Evolutionary conservation across 1,284 basidiomycete genomes (phyloP).

Genomic region (Microbotryomycetes sp.): DNA sequence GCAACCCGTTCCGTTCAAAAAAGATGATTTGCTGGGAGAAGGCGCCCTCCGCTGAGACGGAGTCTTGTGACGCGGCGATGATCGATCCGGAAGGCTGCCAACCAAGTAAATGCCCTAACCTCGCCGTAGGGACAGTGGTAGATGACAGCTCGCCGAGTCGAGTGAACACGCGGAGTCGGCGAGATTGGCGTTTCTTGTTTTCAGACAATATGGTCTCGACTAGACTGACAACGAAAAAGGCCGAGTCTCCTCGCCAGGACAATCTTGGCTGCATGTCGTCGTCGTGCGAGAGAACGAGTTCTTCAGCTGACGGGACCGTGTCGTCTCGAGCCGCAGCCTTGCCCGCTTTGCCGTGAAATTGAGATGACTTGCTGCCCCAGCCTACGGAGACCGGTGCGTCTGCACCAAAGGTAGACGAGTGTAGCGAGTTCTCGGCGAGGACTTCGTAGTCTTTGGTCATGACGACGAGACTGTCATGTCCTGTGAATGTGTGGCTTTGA

Average conservation of each 20-base stretch:
- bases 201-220: constrained; percentile 44
- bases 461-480: constrained; percentile 69
- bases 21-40: constrained; percentile 75
- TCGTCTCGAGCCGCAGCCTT: constrained; percentile 61
- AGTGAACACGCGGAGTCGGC: constrained; percentile 70
- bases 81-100: constrained; percentile 85
- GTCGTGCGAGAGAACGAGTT: constrained; percentile 49
- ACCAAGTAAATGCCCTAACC: constrained; percentile 69
- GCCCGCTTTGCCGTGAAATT: constrained; percentile 94
- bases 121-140: constrained; percentile 74
- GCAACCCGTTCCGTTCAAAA: constrained; percentile 88
- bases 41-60: constrained; percentile 56
- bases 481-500: constrained; percentile 41
- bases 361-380: constrained; percentile 95
- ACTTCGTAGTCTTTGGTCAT: constrained; percentile 88
- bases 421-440: constrained; percentile 66
- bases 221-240: constrained; percentile 77
- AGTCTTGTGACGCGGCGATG: constrained; percentile 70
- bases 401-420: constrained; percentile 74
- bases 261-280: constrained; percentile 69
- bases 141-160: constrained; percentile 70
- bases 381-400: constrained; percentile 90
- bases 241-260: constrained; percentile 87
- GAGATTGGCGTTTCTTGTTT: constrained; percentile 20
- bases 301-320: constrained; percentile 34